These are phyloP conservation scores for Dispira simplex DNA, from an alignment of 192 early-diverging fungal genomes.

Conservation along the genomic window DNA sequence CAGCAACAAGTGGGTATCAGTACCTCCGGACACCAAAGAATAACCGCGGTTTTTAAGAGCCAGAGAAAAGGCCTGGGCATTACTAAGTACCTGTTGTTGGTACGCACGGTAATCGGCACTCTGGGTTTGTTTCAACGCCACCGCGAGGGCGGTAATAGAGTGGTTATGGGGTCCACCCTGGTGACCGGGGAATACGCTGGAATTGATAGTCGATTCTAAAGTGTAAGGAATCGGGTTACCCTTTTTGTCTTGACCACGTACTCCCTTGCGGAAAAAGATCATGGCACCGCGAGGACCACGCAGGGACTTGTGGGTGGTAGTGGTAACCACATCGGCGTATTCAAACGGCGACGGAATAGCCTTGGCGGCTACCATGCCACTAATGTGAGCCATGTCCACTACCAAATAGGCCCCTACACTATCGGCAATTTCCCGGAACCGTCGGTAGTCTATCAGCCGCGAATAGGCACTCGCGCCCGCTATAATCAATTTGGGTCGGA, in stretches of 20 bases:
- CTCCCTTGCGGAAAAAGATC: constrained; percentile 97
- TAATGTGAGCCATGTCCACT: constrained; percentile 96
- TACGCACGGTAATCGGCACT: constrained; percentile 75
- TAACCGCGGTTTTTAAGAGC: constrained; percentile 57
- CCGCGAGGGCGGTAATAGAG: constrained; percentile 90
- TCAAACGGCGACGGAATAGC: constrained; percentile 82
- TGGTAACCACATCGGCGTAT: constrained; percentile 93
- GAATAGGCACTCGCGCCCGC: constrained; percentile 92
- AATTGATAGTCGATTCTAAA: constrained; percentile 90
- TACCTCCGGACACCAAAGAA: constrained; percentile 79
- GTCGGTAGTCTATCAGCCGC: constrained; percentile 83
- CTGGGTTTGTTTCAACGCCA: constrained; percentile 88
- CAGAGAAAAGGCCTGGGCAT: constrained; percentile 78
- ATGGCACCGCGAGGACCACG: constrained; percentile 96
- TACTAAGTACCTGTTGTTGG: constrained; percentile 78
- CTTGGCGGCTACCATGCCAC: constrained; percentile 76
- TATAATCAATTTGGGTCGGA: constrained; percentile 92
- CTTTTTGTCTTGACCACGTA: constrained; percentile 79
- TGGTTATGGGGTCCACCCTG: constrained; percentile 99
- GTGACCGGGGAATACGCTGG: constrained; percentile 95
- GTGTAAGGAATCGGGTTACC: constrained; percentile 76
- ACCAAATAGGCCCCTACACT: constrained; percentile 77
- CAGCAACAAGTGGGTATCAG: constrained; percentile 90
- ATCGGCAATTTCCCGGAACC: constrained; percentile 63
- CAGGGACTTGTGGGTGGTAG: constrained; percentile 98